Conservation (phyloP, 2,329 filamentous ascomycete species). For the Amylocarpus encephaloides region DNA sequence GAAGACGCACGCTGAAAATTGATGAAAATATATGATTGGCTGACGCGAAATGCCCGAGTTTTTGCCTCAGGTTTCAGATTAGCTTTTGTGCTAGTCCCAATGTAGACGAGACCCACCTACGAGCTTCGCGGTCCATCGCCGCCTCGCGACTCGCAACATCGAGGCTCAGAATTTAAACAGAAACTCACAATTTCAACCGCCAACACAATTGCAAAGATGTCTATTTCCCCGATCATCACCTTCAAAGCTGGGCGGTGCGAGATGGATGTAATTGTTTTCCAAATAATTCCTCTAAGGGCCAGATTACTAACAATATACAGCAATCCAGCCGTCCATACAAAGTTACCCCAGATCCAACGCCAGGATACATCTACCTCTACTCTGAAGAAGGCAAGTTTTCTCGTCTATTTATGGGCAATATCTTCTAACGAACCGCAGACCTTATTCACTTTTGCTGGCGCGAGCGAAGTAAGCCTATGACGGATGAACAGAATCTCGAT, state of each 20-base stretch:
- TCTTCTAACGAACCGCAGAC: slow-evolving; percentile 44
- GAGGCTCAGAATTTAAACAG: neutral
- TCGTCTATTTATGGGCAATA: neutral
- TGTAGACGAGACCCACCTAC: neutral
- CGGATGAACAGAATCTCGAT: slow-evolving; percentile 69
- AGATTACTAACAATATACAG: slow-evolving; percentile 32
- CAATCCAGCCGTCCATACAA: slow-evolving; percentile 56
- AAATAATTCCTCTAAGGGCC: neutral
- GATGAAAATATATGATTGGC: slow-evolving; percentile 5
- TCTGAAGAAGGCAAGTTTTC: slow-evolving; percentile 68
- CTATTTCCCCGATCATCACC: slow-evolving; percentile 78
- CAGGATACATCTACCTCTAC: slow-evolving; percentile 89
- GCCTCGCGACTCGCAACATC: slow-evolving; percentile 7
- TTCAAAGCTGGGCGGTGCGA: slow-evolving; percentile 95
- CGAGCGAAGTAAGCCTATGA: slow-evolving; percentile 62
- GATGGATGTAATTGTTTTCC: slow-evolving; percentile 58
- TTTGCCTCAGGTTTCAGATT: neutral
- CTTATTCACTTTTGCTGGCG: slow-evolving; percentile 98
- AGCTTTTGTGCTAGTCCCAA: neutral
- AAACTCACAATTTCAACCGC: neutral
- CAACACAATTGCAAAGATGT: slow-evolving; percentile 49
- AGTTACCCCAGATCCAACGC: slow-evolving; percentile 65
- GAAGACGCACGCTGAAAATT: neutral
- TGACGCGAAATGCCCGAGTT: neutral
- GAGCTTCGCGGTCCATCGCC: slow-evolving; percentile 5